Evolutionary conservation across 2,329 filamentous ascomycete species (phyloP).

Genomic region (Fusarium kyushuense): DNA sequence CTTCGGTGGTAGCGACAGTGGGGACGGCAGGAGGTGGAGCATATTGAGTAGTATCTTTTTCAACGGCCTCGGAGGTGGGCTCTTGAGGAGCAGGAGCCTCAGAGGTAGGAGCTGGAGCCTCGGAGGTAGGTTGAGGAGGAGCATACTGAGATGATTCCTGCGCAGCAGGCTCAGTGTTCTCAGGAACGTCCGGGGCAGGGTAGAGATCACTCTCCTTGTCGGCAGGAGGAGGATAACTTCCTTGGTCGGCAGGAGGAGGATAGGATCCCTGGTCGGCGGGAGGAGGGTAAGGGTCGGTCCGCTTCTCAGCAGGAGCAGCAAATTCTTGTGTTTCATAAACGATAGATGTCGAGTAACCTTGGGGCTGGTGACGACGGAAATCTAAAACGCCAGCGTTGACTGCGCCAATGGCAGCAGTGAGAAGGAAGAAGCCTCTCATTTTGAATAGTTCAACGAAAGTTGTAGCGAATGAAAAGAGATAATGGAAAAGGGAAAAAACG

Average conservation of each 20-base stretch:
- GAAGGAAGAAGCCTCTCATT: conserved; percentile 35
- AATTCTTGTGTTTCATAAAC: not conserved
- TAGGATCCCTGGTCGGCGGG: not conserved
- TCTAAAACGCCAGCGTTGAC: conserved; percentile 31
- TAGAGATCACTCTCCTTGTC: not conserved
- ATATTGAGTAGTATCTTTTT: conserved; percentile 15
- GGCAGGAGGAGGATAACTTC: conserved; percentile 1
- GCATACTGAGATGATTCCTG: conserved; percentile 24
- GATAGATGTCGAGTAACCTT: not conserved
- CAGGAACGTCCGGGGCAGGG: not conserved
- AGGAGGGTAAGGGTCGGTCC: not conserved
- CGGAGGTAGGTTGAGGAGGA: conserved; percentile 8
- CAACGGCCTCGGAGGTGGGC: not conserved
- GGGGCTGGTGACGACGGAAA: conserved; percentile 14
- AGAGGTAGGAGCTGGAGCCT: conserved; percentile 1
- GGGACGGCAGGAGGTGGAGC: conserved; percentile 17
- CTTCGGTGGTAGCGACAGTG: conserved; percentile 25
- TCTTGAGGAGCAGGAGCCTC: conserved; percentile 1
- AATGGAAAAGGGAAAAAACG: conserved; percentile 19
- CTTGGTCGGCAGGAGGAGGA: not conserved
- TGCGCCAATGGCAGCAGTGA: conserved; percentile 29
- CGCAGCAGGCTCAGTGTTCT: not conserved
- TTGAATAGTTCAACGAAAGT: conserved; percentile 28
- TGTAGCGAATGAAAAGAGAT: conserved; percentile 23
- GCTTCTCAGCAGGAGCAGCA: not conserved